Conservation (phyloP, 2,329 filamentous ascomycete genomes). For the Dactylellina haptotyla region DNA sequence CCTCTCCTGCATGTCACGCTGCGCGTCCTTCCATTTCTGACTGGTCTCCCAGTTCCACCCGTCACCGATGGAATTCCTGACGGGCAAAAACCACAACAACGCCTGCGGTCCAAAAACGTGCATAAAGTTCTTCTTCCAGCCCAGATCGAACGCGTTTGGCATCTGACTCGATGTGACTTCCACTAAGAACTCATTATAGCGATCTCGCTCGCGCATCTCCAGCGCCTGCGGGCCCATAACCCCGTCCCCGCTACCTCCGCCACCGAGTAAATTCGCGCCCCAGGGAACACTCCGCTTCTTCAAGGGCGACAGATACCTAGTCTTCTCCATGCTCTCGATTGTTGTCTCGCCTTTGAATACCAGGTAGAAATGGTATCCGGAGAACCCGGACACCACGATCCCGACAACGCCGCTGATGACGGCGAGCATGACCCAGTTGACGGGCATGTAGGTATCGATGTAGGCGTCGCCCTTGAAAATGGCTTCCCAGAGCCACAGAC, state of each 20-base stretch:
- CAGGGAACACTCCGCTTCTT: constrained; percentile 53
- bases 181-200: constrained; percentile 84
- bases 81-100: constrained; percentile 79
- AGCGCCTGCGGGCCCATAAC: constrained; percentile 65
- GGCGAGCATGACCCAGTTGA: constrained; percentile 89
- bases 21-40: constrained; percentile 77
- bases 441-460: constrained; percentile 78
- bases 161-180: constrained; percentile 87
- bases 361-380: constrained; percentile 87
- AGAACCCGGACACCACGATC: constrained; percentile 87
- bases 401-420: constrained; percentile 92
- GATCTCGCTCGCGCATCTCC: constrained; percentile 72
- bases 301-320: constrained; percentile 84
- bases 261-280: constrained; percentile 59
- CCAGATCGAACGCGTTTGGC: constrained; percentile 92
- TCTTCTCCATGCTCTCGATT: constrained; percentile 96
- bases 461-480: constrained; percentile 76
- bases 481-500: constrained; percentile 85
- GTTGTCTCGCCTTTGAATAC: constrained; percentile 85
- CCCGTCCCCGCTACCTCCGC: constrained; percentile 43
- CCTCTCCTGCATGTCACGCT: constrained; percentile 67
- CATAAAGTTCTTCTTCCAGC: constrained; percentile 78
- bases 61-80: constrained; percentile 87
- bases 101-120: constrained; percentile 83
- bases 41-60: constrained; percentile 95